Evolutionary conservation across 2,329 filamentous ascomycete species (phyloP).

Genomic region (Talaromyces islandicus): DNA sequence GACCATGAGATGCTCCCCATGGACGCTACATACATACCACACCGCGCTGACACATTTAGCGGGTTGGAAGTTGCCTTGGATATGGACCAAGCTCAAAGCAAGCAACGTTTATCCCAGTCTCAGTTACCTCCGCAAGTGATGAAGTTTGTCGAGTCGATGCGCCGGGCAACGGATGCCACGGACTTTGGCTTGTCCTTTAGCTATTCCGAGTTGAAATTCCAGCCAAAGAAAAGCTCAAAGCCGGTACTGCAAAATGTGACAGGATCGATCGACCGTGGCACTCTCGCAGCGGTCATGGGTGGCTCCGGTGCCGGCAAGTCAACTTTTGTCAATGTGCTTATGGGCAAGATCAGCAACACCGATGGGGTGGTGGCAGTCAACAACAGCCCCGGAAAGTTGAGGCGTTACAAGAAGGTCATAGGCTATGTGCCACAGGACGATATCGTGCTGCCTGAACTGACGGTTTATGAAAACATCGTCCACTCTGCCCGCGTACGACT

Average conservation of each 20-base stretch:
- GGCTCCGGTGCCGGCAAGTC: constrained; percentile 41
- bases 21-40: not conserved
- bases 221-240: constrained; percentile 1
- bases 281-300: constrained; percentile 5
- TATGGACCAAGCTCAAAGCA: not conserved
- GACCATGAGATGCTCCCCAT: constrained; percentile 1
- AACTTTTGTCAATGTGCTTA: constrained; percentile 32
- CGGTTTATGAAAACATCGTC: constrained; percentile 57
- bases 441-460: constrained; percentile 54
- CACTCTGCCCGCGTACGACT: constrained; percentile 53
- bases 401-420: constrained; percentile 27
- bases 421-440: constrained; percentile 60
- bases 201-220: constrained; percentile 3
- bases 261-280: constrained; percentile 4
- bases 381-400: constrained; percentile 1
- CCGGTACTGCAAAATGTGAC: constrained; percentile 4
- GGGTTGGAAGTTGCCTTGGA: constrained; percentile 1
- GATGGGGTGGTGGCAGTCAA: constrained; percentile 6
- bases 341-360: constrained; percentile 8
- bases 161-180: constrained; percentile 1
- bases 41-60: constrained; percentile 4
- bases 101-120: not conserved
- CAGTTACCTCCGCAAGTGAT: constrained; percentile 3
- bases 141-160: constrained; percentile 6
- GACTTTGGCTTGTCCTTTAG: constrained; percentile 5